phyloP scores from a whole-genome alignment of 352 stramenopile species.

The Phytophthora megakarya region DNA sequence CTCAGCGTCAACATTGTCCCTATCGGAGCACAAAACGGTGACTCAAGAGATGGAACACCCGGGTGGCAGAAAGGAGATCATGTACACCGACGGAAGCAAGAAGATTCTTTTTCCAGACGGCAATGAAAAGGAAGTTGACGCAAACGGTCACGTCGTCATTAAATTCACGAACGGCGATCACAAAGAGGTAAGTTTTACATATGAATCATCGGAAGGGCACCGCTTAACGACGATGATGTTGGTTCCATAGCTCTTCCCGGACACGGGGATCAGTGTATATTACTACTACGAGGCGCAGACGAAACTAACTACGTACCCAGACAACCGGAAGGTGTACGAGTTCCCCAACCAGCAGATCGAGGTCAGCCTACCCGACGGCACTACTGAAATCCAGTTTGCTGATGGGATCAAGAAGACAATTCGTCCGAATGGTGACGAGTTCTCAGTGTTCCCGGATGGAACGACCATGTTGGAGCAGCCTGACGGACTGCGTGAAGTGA shows the following conservation, averaged over 20 bases:
- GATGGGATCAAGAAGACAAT: constrained; percentile 94
- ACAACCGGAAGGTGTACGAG: constrained; percentile 96
- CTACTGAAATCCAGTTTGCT: constrained; percentile 94
- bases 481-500: constrained; percentile 79
- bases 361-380: constrained; percentile 91
- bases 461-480: constrained; percentile 81
- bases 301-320: constrained; percentile 93
- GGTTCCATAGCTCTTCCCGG: constrained; percentile 47
- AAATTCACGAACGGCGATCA: constrained; percentile 96
- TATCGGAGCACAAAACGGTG: constrained; percentile 26
- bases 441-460: constrained; percentile 82
- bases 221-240: constrained; percentile 29
- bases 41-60: constrained; percentile 56
- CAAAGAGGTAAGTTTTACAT: constrained; percentile 77
- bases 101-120: constrained; percentile 91
- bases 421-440: constrained; percentile 71
- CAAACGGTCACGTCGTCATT: constrained; percentile 88
- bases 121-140: constrained; percentile 92
- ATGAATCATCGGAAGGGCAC: neutral
- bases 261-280: constrained; percentile 92
- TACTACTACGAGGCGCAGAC: constrained; percentile 94
- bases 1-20: constrained; percentile 11
- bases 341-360: constrained; percentile 96
- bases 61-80: constrained; percentile 62
- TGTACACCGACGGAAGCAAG: constrained; percentile 69